A percentile compares a stretch with the other conserved stretches of the same genome.
phyloP scores from a whole-genome alignment of 305 asterid species.

The Salvia sclarea region DNA sequence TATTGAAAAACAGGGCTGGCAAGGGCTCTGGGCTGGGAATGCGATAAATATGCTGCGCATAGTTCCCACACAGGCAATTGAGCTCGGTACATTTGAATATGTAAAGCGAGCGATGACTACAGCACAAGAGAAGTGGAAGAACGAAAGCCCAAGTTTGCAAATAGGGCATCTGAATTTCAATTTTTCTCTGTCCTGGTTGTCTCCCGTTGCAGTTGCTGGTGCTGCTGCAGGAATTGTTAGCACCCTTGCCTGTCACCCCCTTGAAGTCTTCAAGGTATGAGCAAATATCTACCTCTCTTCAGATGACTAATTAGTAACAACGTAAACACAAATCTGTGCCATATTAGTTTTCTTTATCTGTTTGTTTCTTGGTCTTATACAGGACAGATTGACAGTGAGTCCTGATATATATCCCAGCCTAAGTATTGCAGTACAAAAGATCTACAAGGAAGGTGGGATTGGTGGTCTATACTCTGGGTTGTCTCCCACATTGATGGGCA shows the following conservation, averaged over 20 bases:
- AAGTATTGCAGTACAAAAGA: constrained; percentile 65
- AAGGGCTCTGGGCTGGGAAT: constrained; percentile 97
- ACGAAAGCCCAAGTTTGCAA: constrained; percentile 49
- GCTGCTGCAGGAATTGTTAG: constrained; percentile 93
- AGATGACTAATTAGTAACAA: neutral
- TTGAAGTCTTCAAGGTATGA: constrained; percentile 92
- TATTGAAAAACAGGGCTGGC: constrained; percentile 87
- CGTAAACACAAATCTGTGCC: neutral
- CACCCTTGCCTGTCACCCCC: constrained; percentile 97
- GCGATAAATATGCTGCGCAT: constrained; percentile 90
- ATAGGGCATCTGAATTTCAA: constrained; percentile 51
- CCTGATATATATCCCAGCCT: constrained; percentile 80
- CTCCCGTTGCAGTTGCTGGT: constrained; percentile 91
- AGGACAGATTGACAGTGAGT: constrained; percentile 89
- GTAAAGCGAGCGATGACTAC: constrained; percentile 81
- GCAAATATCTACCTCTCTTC: neutral
- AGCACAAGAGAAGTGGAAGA: constrained; percentile 65
- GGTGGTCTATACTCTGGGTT: constrained; percentile 76
- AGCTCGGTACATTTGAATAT: constrained; percentile 88
- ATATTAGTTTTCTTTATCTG: neutral
- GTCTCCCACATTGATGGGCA: constrained; percentile 83
- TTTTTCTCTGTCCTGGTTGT: constrained; percentile 74
- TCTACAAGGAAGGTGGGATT: constrained; percentile 72
- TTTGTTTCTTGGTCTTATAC: constrained; percentile 32
- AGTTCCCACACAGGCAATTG: constrained; percentile 92